Evolutionary conservation across 331 rosid genomes (phyloP).

Genomic region (Arachis monticola): DNA sequence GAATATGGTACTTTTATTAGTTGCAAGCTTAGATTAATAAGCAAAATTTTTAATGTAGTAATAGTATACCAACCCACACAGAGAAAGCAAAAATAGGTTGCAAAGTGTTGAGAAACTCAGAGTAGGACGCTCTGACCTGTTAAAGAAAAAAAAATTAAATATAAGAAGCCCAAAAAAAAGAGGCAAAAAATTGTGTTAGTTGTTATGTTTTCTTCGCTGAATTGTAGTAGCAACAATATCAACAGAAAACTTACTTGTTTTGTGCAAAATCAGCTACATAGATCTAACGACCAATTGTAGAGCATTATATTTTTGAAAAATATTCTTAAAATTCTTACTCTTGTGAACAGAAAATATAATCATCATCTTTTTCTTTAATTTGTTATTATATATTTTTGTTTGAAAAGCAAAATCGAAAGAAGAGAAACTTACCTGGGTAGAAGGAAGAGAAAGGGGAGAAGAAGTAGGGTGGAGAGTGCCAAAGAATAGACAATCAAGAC

Average conservation of each 20-base stretch:
- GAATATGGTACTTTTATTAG: no score
- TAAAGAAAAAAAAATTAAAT: not conserved
- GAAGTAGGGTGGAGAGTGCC: conserved; percentile 41
- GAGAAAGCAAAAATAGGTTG: conserved; percentile 49
- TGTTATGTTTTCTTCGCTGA: not conserved
- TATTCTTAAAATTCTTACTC: no score
- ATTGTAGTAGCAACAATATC: not conserved
- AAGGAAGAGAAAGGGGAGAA: conserved; percentile 45
- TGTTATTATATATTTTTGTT: not conserved
- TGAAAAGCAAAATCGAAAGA: not conserved
- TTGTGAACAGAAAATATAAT: no score
- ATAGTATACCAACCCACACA: conserved; percentile 43
- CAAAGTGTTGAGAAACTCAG: conserved; percentile 43
- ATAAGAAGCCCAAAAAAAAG: not conserved
- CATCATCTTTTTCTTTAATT: no score
- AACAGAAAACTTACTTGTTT: no score
- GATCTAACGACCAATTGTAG: no score
- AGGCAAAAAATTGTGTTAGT: not conserved
- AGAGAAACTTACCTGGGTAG: conserved; percentile 34
- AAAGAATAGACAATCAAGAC: conserved; percentile 46
- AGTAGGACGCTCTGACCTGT: conserved; percentile 54
- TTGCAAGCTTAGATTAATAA: not conserved
- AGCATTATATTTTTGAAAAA: no score
- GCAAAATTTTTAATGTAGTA: not conserved
- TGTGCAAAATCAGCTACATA: no score